phyloP scores from a whole-genome alignment of 768 basidiomycete genomes.

The Clitopilus hobsonii region DNA sequence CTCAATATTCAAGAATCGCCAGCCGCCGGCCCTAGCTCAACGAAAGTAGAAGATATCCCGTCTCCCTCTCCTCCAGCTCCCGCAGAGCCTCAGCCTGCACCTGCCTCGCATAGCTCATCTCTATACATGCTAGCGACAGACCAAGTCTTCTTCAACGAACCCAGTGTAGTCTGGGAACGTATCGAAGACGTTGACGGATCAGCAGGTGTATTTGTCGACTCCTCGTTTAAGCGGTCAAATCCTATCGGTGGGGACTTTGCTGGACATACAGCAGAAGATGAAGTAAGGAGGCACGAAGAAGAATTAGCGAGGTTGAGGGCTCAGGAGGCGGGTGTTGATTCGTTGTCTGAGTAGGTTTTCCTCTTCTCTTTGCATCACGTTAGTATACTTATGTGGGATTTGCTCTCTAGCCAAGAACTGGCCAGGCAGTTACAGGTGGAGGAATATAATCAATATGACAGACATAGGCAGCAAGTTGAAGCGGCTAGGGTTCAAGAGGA shows the following conservation, averaged over 20 bases:
- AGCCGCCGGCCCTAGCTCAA: constrained; percentile 2
- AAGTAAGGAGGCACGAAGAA: constrained; percentile 45
- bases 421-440: constrained; percentile 78
- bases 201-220: constrained; percentile 74
- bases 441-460: constrained; percentile 56
- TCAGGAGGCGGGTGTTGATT: constrained; percentile 21
- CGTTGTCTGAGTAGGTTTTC: constrained; percentile 58
- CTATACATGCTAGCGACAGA: constrained; percentile 87
- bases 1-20: constrained; percentile 1
- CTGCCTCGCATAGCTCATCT: constrained; percentile 30
- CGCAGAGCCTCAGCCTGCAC: not conserved
- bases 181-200: constrained; percentile 85
- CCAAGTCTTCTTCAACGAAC: constrained; percentile 71
- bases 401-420: constrained; percentile 47
- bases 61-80: not conserved
- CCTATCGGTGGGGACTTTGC: constrained; percentile 82
- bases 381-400: constrained; percentile 2
- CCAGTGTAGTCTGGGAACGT: constrained; percentile 85
- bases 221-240: constrained; percentile 50
- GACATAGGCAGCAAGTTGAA: constrained; percentile 26
- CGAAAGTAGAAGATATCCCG: not conserved
- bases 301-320: constrained; percentile 23
- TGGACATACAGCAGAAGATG: constrained; percentile 62
- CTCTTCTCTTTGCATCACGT: not conserved
- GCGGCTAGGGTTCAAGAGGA: constrained; percentile 22